Evolutionary conservation across 805 yeast genomes (phyloP).

Genomic region (Yarrowia sp.): DNA sequence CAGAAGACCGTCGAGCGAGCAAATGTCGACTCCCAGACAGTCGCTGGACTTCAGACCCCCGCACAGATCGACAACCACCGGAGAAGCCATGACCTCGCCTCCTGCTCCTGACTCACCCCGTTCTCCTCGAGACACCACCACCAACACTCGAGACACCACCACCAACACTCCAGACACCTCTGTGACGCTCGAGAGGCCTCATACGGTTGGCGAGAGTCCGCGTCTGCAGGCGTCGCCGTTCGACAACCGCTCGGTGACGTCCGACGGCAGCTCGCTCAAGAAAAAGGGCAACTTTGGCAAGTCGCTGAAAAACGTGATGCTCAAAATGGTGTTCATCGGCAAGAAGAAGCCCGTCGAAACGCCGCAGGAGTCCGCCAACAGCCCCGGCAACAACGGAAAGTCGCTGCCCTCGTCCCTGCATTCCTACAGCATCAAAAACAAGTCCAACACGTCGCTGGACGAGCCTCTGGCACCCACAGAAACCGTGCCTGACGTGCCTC

Average conservation of each 20-base stretch:
- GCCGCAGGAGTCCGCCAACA: neutral
- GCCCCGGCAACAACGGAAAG: neutral
- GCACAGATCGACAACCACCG: neutral
- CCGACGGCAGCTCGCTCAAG: neutral
- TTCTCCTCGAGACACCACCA: neutral
- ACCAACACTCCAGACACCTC: conserved; percentile 19
- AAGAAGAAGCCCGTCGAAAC: neutral
- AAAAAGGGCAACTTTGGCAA: conserved; percentile 25
- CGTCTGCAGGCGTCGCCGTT: conserved; percentile 4
- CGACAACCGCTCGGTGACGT: conserved; percentile 4
- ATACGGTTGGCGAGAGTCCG: conserved; percentile 8
- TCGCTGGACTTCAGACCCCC: conserved; percentile 18
- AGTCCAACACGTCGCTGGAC: neutral
- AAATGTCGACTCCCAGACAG: conserved; percentile 15
- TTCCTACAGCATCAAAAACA: conserved; percentile 8
- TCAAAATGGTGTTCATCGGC: conserved; percentile 26
- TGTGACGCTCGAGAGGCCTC: neutral
- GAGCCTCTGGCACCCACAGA: neutral
- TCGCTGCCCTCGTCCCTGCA: neutral
- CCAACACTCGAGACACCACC: neutral
- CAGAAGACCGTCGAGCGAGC: conserved; percentile 20
- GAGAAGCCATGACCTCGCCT: conserved; percentile 7
- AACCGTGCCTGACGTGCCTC: neutral
- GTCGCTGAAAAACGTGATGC: conserved; percentile 29
- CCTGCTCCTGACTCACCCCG: neutral